Percentiles rank a stretch among this genome's conserved stretches.
Evolutionary conservation across 148 eudicot genomes (phyloP).

Genomic region (Heliamphora exappendiculata): DNA sequence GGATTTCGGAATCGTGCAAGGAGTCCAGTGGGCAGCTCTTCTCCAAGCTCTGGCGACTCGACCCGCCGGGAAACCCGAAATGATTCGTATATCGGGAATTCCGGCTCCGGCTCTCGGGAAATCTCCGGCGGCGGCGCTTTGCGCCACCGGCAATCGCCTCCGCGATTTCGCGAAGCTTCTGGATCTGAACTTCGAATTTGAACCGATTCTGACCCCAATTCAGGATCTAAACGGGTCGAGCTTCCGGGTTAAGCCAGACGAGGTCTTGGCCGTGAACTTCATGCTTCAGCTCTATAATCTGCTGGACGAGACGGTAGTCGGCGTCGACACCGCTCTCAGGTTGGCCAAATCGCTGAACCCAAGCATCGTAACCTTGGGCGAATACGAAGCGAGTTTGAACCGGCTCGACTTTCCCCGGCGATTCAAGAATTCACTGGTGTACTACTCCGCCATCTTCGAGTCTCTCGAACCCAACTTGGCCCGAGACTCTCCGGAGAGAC

Average conservation of each 20-base stretch:
- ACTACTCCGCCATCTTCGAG: slow-evolving; percentile 65
- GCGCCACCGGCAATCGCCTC: slow-evolving; percentile 72
- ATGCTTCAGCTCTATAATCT: slow-evolving; percentile 81
- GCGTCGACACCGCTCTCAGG: slow-evolving; percentile 48
- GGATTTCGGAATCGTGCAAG: slow-evolving; percentile 88
- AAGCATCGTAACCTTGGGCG: slow-evolving; percentile 63
- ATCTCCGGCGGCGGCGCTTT: slow-evolving; percentile 32
- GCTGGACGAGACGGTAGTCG: slow-evolving; percentile 33
- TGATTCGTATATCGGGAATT: slow-evolving; percentile 73
- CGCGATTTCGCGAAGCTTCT: slow-evolving; percentile 66
- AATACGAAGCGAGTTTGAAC: slow-evolving; percentile 72
- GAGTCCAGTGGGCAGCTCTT: slow-evolving; percentile 91
- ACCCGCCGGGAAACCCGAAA: slow-evolving; percentile 65
- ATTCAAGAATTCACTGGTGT: slow-evolving; percentile 48
- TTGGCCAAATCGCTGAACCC: slow-evolving; percentile 71
- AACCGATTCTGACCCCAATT: slow-evolving; percentile 45
- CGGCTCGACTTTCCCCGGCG: slow-evolving; percentile 46
- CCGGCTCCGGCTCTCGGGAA: slow-evolving; percentile 62
- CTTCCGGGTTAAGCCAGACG: slow-evolving; percentile 44
- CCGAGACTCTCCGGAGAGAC: slow-evolving; percentile 57
- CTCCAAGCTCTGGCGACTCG: slow-evolving; percentile 86
- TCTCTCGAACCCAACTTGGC: slow-evolving; percentile 65
- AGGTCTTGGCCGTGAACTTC: slow-evolving; percentile 68
- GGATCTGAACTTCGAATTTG: slow-evolving; percentile 59
- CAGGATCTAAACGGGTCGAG: slow-evolving; percentile 39